These are phyloP conservation scores for Yarrowia keelungensis DNA, from an alignment of 805 yeast genomes.

Conservation along the genomic window DNA sequence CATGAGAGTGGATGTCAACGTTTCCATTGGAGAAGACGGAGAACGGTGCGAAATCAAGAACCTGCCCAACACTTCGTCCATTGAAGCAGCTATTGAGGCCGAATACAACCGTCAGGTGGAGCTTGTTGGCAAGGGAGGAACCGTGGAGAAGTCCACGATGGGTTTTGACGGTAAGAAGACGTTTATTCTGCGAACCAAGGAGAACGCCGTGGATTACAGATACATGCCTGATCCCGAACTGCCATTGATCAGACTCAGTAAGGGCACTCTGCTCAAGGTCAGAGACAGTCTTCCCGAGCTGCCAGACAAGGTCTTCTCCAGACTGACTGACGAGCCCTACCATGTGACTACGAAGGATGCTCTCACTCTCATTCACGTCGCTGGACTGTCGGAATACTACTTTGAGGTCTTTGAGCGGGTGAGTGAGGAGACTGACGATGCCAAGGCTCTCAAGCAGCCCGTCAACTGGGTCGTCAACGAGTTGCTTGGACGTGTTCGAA, in stretches of 20 bases:
- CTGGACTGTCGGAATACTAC: constrained; percentile 62
- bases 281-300: constrained; percentile 56
- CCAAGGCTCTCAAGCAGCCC: constrained; percentile 48
- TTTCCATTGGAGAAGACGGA: constrained; percentile 71
- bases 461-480: constrained; percentile 88
- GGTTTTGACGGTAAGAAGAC: constrained; percentile 90
- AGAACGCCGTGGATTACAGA: constrained; percentile 82
- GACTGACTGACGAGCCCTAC: constrained; percentile 59
- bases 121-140: constrained; percentile 54
- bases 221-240: constrained; percentile 95
- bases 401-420: constrained; percentile 51
- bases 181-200: constrained; percentile 73
- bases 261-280: constrained; percentile 55
- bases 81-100: constrained; percentile 70
- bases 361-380: constrained; percentile 63
- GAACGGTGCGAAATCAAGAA: constrained; percentile 89
- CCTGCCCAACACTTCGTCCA: constrained; percentile 82
- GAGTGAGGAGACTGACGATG: constrained; percentile 48
- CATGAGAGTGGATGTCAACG: constrained; percentile 91
- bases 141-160: constrained; percentile 69
- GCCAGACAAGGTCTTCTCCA: constrained; percentile 65
- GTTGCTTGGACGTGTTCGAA: constrained; percentile 60
- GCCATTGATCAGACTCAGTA: constrained; percentile 61
- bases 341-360: constrained; percentile 75
- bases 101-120: constrained; percentile 76